These are phyloP conservation scores for Blastobotrys robertii DNA, from an alignment of 805 yeast genomes.

Conservation along the genomic window DNA sequence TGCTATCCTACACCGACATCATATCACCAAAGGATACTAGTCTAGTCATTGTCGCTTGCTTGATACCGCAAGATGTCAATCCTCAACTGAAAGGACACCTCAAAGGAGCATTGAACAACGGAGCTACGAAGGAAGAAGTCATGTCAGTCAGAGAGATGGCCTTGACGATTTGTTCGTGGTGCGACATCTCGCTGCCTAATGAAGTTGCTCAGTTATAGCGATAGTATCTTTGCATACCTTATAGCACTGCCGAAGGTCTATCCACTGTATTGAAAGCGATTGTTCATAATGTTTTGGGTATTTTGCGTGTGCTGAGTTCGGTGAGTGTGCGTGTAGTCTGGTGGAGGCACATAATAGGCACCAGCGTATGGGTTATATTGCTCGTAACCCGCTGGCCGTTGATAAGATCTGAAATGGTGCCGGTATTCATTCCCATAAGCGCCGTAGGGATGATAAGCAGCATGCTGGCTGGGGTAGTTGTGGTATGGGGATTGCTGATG, in stretches of 20 bases:
- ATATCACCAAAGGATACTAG: conserved; percentile 63
- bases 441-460: no score
- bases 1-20: conserved; percentile 58
- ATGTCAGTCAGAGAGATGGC: conserved; percentile 51
- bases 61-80: conserved; percentile 87
- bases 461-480: no score
- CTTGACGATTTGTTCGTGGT: conserved; percentile 60
- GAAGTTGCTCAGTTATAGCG: conserved; percentile 44
- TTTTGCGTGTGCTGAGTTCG: no score
- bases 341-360: no score
- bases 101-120: conserved; percentile 74
- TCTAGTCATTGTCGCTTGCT: conserved; percentile 62
- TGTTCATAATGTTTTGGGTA: no score
- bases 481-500: no score
- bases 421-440: neutral
- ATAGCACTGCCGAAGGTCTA: neutral
- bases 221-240: neutral
- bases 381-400: neutral
- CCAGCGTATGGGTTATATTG: no score
- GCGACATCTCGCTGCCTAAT: conserved; percentile 55
- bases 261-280: neutral
- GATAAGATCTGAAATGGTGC: conserved; percentile 1
- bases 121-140: conserved; percentile 57
- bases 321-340: no score
- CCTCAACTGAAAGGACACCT: conserved; percentile 90